Conservation (phyloP, 441 rosid genomes). For the Syzygium malaccense region DNA sequence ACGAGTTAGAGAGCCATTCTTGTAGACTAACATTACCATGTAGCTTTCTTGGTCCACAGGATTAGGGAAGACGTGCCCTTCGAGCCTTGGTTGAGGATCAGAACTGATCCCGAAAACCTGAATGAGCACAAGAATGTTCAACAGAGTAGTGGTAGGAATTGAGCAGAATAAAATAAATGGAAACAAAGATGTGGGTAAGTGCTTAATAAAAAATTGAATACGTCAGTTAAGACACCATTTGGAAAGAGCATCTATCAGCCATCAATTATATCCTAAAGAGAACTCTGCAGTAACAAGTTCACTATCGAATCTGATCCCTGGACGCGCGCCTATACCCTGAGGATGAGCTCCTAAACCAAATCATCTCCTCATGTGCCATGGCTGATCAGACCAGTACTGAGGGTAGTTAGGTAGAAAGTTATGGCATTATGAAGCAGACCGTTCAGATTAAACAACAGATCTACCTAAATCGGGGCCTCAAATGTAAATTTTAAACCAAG, state of each 20-base stretch:
- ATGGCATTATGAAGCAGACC: not conserved
- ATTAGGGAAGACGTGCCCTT: constrained; percentile 84
- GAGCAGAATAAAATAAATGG: not conserved
- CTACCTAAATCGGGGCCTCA: not conserved
- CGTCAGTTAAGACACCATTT: not conserved
- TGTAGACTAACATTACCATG: constrained; percentile 84
- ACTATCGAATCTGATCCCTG: not conserved
- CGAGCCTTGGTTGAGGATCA: constrained; percentile 66
- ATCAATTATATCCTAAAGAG: not conserved
- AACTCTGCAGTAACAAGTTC: not conserved
- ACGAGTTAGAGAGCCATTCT: constrained; percentile 81
- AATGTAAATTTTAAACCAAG: not conserved
- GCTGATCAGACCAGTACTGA: not conserved
- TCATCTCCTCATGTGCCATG: not conserved
- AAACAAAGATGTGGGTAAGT: not conserved
- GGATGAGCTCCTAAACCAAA: not conserved
- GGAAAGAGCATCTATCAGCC: not conserved
- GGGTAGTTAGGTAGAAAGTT: not conserved
- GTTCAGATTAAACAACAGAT: not conserved
- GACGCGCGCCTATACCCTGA: not conserved
- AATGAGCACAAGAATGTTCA: not conserved
- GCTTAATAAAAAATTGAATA: not conserved
- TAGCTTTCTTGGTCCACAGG: constrained; percentile 82
- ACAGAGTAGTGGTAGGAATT: not conserved
- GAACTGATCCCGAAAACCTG: constrained; percentile 83